Conservation (phyloP, 805 yeast genomes). For the Wickerhamomyces strasburgensis region DNA sequence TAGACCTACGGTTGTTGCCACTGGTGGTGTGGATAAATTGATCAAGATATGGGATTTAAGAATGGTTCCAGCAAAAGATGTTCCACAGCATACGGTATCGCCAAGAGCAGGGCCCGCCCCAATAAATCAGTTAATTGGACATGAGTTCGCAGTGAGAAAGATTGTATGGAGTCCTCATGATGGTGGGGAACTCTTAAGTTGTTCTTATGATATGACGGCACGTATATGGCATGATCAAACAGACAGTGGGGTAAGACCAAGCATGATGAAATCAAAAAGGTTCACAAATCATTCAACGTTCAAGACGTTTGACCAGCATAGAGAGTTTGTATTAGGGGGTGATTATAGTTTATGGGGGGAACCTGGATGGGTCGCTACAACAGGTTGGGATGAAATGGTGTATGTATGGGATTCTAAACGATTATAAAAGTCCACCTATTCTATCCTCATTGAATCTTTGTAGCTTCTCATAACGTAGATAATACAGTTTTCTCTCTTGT, state of each 20-base stretch:
- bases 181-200: conserved; percentile 61
- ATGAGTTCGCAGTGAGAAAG: conserved; percentile 81
- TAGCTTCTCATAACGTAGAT: conserved; percentile 42
- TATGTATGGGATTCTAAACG: conserved; percentile 77
- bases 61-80: conserved; percentile 44
- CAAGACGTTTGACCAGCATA: conserved; percentile 59
- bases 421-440: conserved; percentile 23
- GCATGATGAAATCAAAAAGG: conserved; percentile 39
- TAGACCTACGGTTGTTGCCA: conserved; percentile 69
- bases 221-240: conserved; percentile 79
- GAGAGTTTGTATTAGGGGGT: conserved; percentile 87
- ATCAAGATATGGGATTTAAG: conserved; percentile 87
- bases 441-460: conserved; percentile 37
- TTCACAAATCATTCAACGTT: conserved; percentile 46
- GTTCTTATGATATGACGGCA: conserved; percentile 91
- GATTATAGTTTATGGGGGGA: conserved; percentile 97
- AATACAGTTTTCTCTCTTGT: conserved; percentile 36
- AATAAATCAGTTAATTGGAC: conserved; percentile 74
- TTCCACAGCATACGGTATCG: conserved; percentile 26
- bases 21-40: conserved; percentile 88
- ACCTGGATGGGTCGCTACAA: conserved; percentile 91
- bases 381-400: conserved; percentile 96
- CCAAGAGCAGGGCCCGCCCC: conserved; percentile 58
- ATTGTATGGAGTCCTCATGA: conserved; percentile 89
- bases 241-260: conserved; percentile 49